Conservation (phyloP, 1,284 basidiomycete genomes). For the Sanghuangporus baumii region DNA sequence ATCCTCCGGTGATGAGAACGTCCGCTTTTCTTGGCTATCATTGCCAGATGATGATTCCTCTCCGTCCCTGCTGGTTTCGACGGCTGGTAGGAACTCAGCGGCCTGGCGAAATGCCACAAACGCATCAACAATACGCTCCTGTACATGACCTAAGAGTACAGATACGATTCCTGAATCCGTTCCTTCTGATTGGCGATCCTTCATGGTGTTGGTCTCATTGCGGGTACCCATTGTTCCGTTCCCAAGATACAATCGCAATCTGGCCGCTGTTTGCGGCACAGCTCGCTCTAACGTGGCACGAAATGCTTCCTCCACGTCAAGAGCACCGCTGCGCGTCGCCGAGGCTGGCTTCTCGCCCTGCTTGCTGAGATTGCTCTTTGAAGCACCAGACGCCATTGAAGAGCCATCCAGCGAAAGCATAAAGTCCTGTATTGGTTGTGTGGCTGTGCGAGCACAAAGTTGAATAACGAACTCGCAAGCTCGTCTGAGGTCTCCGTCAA, state of each 20-base stretch:
- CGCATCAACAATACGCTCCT: conserved; percentile 66
- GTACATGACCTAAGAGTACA: conserved; percentile 71
- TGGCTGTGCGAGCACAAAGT: conserved; percentile 46
- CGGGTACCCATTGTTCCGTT: conserved; percentile 37
- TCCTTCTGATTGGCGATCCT: neutral
- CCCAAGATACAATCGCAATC: conserved; percentile 70
- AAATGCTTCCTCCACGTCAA: conserved; percentile 49
- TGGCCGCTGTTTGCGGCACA: conserved; percentile 46
- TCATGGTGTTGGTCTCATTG: neutral
- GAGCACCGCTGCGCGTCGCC: conserved; percentile 40
- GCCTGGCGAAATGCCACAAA: conserved; percentile 64
- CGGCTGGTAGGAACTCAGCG: conserved; percentile 13
- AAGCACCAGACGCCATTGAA: conserved; percentile 21
- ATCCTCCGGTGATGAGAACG: conserved; percentile 12
- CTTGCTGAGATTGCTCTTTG: conserved; percentile 16
- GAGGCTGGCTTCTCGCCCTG: conserved; percentile 20
- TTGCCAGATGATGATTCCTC: neutral
- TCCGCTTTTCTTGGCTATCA: neutral
- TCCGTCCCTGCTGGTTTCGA: neutral
- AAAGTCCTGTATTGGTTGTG: conserved; percentile 54
- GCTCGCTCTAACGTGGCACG: conserved; percentile 46
- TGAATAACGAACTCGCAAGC: conserved; percentile 81
- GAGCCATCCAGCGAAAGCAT: conserved; percentile 41
- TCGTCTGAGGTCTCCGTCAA: conserved; percentile 77
- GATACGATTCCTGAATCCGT: conserved; percentile 53